Base-by-base conservation (phyloP, 306 rosid genomes). In the Vicia villosa region DNA sequence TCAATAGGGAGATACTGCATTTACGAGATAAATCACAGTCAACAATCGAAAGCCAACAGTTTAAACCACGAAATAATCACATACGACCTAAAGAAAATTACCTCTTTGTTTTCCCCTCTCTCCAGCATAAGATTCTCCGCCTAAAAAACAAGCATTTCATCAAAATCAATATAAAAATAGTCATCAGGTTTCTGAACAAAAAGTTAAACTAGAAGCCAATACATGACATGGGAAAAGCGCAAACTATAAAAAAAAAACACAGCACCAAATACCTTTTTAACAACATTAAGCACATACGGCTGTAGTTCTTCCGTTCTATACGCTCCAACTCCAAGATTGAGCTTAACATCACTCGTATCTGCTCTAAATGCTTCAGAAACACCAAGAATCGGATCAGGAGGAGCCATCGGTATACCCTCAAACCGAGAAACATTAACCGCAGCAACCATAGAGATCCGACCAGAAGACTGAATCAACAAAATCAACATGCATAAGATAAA, bases 321-420 rank as follows among this genome's bases (percentile, higher is more conserved):
- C 30, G 99, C 97, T 38, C 99, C 99, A 51, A 94, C 99, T 83
- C 97, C 99, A 73, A 94, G 97, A 76, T 94, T 94, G 82, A 94
- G 99, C 85, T 88, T 94, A 47, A 47, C 75, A 37, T 76, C 87
- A 7, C 81, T 81, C 0, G 85, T 81, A 76, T 88, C 90, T 1
- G 99, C 97, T 76, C 50, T 89, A 65, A 88, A 94, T 19, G 99
- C 99, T 81, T 94, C 99, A 17, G 99, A 94, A 67, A 94, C 99
- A 73, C 97, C 99, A 40, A 94, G 97, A 87, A 94, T 94, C 45
- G 99, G 99, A 84, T 94, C 97, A 6, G 99, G 95, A 51, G 96
- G 95, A 63, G 99, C 99, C 99, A 94, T 86, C 0, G 92, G 82
- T 11, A 94, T 87, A 17, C 89, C 92, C 76, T 94, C 99, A 65